Evolutionary conservation across 371 early-diverging fungal genomes (phyloP).

Genomic region (Mortierella sp.): DNA sequence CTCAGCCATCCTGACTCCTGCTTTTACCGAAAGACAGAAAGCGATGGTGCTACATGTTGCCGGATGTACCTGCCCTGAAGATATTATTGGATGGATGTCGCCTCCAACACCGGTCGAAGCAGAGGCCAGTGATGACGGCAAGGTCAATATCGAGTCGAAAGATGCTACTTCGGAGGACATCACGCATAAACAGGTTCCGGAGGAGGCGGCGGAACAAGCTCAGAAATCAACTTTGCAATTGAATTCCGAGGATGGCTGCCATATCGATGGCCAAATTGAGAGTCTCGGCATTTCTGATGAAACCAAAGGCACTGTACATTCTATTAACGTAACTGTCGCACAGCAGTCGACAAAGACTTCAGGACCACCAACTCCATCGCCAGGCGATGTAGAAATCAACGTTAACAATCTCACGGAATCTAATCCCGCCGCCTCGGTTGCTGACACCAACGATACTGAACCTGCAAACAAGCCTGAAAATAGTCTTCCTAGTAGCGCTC

Average conservation of each 20-base stretch:
- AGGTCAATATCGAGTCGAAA: not conserved
- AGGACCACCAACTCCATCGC: not conserved
- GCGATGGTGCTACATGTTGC: constrained; percentile 70
- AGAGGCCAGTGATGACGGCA: not conserved
- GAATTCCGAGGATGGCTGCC: not conserved
- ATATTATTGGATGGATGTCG: constrained; percentile 47
- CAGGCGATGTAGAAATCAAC: not conserved
- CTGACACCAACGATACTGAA: too few relatives aligned
- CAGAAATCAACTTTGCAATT: not conserved
- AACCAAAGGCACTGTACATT: not conserved
- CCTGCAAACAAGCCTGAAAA: too few relatives aligned
- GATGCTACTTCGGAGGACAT: not conserved
- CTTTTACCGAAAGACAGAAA: constrained; percentile 84
- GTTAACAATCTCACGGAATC: too few relatives aligned
- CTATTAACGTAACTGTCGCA: not conserved
- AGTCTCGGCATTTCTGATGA: constrained; percentile 1
- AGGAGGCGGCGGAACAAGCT: not conserved
- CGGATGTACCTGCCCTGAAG: constrained; percentile 52
- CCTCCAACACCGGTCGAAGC: constrained; percentile 19
- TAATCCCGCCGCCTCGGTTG: not conserved
- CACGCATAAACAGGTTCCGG: not conserved
- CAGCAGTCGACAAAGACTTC: not conserved
- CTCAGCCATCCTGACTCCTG: constrained; percentile 76
- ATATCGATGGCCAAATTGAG: not conserved
- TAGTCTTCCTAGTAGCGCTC: too few relatives aligned